Evolutionary conservation across 176 grass and related monocot species (phyloP).

Genomic region (Melocanna baccifera): DNA sequence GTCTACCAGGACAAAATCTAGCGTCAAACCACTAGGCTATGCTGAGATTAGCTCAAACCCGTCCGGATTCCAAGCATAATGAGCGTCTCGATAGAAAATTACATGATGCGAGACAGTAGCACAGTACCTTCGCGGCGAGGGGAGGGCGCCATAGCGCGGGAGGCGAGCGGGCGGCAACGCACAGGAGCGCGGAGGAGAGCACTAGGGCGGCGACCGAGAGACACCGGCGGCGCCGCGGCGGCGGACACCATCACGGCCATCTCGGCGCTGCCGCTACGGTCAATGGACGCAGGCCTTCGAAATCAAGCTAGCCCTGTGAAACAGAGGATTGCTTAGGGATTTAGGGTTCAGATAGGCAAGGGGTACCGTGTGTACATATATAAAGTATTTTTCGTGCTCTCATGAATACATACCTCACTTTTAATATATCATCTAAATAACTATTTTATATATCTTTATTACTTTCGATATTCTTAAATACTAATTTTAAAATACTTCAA

Average conservation of each 20-base stretch:
- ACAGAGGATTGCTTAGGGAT: no score
- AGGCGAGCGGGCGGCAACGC: not conserved
- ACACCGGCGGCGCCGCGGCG: not conserved
- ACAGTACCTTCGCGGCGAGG: constrained; percentile 11
- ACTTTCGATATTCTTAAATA: no score
- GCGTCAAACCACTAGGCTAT: not conserved
- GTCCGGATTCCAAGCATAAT: not conserved
- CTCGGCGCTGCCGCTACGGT: not conserved
- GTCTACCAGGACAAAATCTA: not conserved
- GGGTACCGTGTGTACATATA: no score
- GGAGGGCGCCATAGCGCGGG: not conserved
- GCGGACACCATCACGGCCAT: not conserved
- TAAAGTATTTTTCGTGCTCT: no score
- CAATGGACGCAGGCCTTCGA: not conserved
- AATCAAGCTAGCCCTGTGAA: no score
- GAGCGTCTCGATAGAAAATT: not conserved
- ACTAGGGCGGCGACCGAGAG: not conserved
- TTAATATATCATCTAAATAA: no score
- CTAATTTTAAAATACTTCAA: no score
- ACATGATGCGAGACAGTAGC: not conserved
- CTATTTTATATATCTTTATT: no score
- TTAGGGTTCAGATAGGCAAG: no score
- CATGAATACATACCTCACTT: no score
- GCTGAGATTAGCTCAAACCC: not conserved
- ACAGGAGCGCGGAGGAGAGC: not conserved